A percentile compares a stretch with the other conserved stretches of the same genome.
Evolutionary conservation across 306 rosid genomes (phyloP).

Genomic region (Luffa acutangula): DNA sequence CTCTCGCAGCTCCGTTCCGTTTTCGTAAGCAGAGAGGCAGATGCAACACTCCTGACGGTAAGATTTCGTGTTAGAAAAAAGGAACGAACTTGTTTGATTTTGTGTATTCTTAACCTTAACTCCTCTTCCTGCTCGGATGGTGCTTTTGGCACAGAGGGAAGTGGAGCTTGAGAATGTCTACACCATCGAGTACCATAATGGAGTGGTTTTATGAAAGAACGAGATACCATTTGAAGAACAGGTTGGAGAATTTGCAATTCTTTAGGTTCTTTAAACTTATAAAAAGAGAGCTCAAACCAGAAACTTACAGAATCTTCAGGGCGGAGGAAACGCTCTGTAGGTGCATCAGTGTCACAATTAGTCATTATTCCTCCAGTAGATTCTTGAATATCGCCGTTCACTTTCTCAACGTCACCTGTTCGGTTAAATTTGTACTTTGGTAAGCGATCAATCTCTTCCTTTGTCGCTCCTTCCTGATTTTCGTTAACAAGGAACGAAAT

Average conservation of each 20-base stretch:
- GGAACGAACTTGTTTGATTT: not conserved
- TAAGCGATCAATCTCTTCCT: conserved; percentile 64
- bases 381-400: conserved; percentile 38
- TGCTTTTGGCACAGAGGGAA: not conserved
- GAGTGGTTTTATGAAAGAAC: not conserved
- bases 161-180: not conserved
- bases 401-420: conserved; percentile 31
- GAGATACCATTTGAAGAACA: not conserved
- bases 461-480: conserved; percentile 81
- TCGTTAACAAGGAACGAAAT: conserved; percentile 19
- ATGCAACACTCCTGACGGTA: conserved; percentile 70
- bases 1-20: conserved; percentile 54
- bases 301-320: conserved; percentile 69
- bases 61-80: conserved; percentile 11
- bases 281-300: not conserved
- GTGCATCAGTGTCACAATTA: conserved; percentile 32
- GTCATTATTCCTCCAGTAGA: conserved; percentile 51
- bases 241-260: not conserved
- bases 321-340: conserved; percentile 36
- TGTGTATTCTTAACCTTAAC: not conserved
- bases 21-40: conserved; percentile 62
- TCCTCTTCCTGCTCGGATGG: not conserved
- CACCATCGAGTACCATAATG: not conserved
- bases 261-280: not conserved
- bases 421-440: conserved; percentile 55